A percentile compares a stretch with the other conserved stretches of the same genome.
Conservation (phyloP, 2,329 filamentous ascomycete species). For the Catunica adiposa region DNA sequence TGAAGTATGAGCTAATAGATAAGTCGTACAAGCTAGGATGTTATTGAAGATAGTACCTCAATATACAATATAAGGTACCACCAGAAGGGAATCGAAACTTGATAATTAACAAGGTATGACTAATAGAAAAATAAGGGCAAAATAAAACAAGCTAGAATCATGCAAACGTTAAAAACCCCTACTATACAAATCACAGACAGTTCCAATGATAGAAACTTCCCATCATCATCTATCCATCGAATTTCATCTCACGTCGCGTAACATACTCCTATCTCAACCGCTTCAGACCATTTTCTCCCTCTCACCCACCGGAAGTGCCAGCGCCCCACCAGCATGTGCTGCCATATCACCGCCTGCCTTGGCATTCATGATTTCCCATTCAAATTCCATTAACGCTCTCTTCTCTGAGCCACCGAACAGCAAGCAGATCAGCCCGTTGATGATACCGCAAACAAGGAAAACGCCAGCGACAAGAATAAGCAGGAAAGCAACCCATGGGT, state of each 20-base stretch:
- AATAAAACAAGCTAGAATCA: background rate
- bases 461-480: constrained; percentile 68
- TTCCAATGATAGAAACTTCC: too few species aligned
- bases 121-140: background rate
- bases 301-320: background rate
- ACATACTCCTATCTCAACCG: background rate
- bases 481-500: constrained; percentile 62
- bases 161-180: background rate
- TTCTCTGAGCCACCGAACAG: constrained; percentile 78
- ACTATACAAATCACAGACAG: too few species aligned
- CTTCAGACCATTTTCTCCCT: constrained; percentile 13
- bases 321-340: constrained; percentile 5
- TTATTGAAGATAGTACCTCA: background rate
- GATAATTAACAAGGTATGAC: background rate
- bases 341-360: constrained; percentile 22
- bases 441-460: constrained; percentile 54
- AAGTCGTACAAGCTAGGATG: background rate
- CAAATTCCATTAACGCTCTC: constrained; percentile 71
- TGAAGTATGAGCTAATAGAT: background rate
- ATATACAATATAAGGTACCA: background rate
- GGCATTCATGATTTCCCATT: constrained; percentile 74
- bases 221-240: background rate
- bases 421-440: constrained; percentile 74
- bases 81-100: background rate
- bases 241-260: background rate